A percentile compares a stretch with the other conserved stretches of the same genome.
These are phyloP conservation scores for Hypoxylon trugodes DNA, from an alignment of 495 filamentous ascomycete genomes.

Conservation along the genomic window DNA sequence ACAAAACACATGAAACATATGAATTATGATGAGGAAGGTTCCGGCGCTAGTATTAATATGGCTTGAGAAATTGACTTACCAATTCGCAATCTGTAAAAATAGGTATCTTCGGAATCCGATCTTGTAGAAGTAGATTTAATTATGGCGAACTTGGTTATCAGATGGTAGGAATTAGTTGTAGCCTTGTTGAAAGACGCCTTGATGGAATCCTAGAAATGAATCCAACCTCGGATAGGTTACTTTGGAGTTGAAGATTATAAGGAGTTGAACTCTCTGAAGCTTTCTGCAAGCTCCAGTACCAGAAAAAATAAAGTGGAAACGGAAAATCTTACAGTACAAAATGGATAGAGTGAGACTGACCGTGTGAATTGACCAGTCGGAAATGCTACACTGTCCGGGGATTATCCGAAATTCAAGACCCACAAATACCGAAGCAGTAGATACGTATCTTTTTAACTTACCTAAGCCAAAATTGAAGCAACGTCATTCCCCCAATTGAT, in stretches of 20 bases:
- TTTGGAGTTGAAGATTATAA: slow-evolving; percentile 7
- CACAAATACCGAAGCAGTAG: too few species aligned
- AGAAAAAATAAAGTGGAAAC: slow-evolving; percentile 48
- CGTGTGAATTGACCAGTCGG: slow-evolving; percentile 12
- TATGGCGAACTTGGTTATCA: background rate
- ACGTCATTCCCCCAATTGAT: slow-evolving; percentile 38
- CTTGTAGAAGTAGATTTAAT: too few species aligned
- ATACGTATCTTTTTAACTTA: too few species aligned
- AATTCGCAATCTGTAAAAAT: too few species aligned
- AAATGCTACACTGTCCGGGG: background rate
- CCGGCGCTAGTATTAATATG: too few species aligned
- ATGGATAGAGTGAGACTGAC: too few species aligned
- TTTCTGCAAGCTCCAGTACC: slow-evolving; percentile 8
- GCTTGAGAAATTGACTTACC: too few species aligned
- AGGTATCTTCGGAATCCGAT: too few species aligned
- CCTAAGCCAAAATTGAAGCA: slow-evolving; percentile 1
- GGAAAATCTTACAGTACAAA: slow-evolving; percentile 32
- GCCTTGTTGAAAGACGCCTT: background rate
- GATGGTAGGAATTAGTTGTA: background rate
- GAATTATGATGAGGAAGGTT: too few species aligned
- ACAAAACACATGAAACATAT: too few species aligned
- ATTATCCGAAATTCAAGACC: slow-evolving; percentile 19
- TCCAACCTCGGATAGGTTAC: background rate
- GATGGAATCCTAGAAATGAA: background rate
- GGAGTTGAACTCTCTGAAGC: slow-evolving; percentile 14